Conservation (phyloP, 2,329 filamentous ascomycete genomes). For the Byssothecium circinans region DNA sequence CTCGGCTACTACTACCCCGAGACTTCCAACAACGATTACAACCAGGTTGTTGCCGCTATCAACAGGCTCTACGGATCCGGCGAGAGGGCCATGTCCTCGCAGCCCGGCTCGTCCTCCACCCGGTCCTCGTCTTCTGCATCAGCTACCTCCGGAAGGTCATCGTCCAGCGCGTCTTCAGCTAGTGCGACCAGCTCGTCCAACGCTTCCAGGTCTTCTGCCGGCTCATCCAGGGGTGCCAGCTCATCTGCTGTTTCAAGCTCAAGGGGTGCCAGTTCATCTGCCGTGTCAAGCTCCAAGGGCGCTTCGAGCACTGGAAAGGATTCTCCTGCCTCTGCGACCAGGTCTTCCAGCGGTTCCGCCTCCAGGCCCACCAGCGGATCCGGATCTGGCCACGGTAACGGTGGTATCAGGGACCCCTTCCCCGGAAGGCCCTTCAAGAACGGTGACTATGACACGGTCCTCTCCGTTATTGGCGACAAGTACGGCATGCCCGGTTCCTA, state of each 20-base stretch:
- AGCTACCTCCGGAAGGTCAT: no score
- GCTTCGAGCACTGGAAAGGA: not conserved
- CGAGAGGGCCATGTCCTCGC: constrained; percentile 26
- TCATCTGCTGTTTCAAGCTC: not conserved
- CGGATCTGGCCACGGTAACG: not conserved
- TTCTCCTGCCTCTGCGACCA: not conserved
- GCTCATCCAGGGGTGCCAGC: not conserved
- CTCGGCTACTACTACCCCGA: constrained; percentile 49
- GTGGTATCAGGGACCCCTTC: constrained; percentile 24
- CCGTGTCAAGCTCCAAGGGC: not conserved
- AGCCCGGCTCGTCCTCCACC: not conserved
- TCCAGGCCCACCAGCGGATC: not conserved
- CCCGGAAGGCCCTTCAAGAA: constrained; percentile 35
- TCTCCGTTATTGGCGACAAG: constrained; percentile 38
- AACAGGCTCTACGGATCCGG: constrained; percentile 45
- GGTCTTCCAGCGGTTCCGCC: not conserved
- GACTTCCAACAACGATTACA: constrained; percentile 25
- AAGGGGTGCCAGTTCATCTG: not conserved
- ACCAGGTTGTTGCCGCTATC: constrained; percentile 29
- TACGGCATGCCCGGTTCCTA: constrained; percentile 41
- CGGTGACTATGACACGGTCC: constrained; percentile 40
- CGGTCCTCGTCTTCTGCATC: no score
- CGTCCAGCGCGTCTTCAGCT: not conserved
- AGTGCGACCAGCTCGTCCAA: not conserved
- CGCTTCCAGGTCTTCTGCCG: not conserved